Percentiles rank a stretch among this genome's conserved stretches.
Evolutionary conservation across 805 yeast genomes (phyloP).

Genomic region (Cyberlindnera mrakii): DNA sequence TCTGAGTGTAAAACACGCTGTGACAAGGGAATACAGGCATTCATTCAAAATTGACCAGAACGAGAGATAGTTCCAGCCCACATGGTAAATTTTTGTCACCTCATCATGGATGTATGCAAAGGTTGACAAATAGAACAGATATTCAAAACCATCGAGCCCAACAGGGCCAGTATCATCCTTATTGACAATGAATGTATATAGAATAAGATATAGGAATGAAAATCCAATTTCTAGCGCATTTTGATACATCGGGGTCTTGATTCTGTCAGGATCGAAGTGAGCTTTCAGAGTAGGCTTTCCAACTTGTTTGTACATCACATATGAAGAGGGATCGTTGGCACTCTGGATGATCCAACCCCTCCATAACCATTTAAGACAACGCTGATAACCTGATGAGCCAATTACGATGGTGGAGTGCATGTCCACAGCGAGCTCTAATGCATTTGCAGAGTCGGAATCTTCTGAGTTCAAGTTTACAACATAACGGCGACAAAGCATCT

Average conservation of each 20-base stretch:
- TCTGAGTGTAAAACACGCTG: constrained; percentile 50
- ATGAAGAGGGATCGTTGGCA: constrained; percentile 60
- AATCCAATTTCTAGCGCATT: constrained; percentile 64
- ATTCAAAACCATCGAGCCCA: constrained; percentile 43
- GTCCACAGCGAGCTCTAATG: constrained; percentile 81
- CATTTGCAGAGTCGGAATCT: constrained; percentile 63
- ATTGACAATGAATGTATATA: constrained; percentile 63
- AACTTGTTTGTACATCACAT: constrained; percentile 56
- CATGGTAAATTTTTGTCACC: constrained; percentile 61
- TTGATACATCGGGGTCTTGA: constrained; percentile 82
- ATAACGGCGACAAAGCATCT: constrained; percentile 73
- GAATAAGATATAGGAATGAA: constrained; percentile 52
- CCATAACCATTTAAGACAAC: constrained; percentile 89
- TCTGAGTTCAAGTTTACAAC: constrained; percentile 55
- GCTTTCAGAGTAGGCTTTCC: constrained; percentile 44
- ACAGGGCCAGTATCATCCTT: constrained; percentile 35
- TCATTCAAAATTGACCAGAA: constrained; percentile 81
- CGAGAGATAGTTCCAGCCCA: constrained; percentile 65
- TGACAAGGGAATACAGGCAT: constrained; percentile 51
- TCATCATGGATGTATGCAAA: constrained; percentile 66
- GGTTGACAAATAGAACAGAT: constrained; percentile 58
- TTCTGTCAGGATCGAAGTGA: constrained; percentile 78
- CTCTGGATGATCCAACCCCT: constrained; percentile 87
- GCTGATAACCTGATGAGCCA: constrained; percentile 75
- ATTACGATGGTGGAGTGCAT: constrained; percentile 74